Evolutionary conservation across 1,284 basidiomycete genomes (phyloP).

Genomic region (Trichosporon ovoides): DNA sequence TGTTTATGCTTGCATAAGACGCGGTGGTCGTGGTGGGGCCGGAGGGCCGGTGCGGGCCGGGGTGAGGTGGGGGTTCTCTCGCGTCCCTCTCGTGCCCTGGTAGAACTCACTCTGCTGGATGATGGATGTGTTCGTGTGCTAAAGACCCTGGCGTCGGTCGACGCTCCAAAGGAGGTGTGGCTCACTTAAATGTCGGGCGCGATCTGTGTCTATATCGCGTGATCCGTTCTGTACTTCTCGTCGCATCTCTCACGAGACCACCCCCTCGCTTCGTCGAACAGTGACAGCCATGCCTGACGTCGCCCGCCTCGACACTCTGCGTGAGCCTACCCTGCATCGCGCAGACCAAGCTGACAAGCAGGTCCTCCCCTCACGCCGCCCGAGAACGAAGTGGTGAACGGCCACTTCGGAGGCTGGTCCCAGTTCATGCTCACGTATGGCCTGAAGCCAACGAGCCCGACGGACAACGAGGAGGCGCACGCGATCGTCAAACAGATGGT

Average conservation of each 20-base stretch:
- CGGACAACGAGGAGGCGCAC: slow-evolving; percentile 3
- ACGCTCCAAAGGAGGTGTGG: not conserved
- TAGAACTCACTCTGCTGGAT: too few species aligned
- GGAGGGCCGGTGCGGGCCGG: not conserved
- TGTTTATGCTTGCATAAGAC: not conserved
- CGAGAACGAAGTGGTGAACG: not conserved
- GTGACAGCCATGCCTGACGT: not conserved
- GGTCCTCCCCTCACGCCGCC: not conserved
- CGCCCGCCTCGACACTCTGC: not conserved
- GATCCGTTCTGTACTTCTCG: too few species aligned
- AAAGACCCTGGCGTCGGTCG: not conserved
- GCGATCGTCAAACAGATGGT: slow-evolving; percentile 5
- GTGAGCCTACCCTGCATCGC: not conserved
- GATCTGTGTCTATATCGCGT: not conserved
- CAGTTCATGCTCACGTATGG: not conserved
- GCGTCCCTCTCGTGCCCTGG: not conserved
- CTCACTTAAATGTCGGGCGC: not conserved
- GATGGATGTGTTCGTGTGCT: not conserved
- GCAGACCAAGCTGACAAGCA: not conserved
- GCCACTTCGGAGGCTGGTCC: not conserved
- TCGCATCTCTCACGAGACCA: slow-evolving; percentile 1
- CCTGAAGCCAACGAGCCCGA: not conserved
- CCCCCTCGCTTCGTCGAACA: not conserved
- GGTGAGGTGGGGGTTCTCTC: too few species aligned
- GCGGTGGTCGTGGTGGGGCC: not conserved